Evolutionary conservation across 352 stramenopile species (phyloP), one percentile per base, ranked within the genome.

Genomic region (Globisporangium viniferum): DNA sequence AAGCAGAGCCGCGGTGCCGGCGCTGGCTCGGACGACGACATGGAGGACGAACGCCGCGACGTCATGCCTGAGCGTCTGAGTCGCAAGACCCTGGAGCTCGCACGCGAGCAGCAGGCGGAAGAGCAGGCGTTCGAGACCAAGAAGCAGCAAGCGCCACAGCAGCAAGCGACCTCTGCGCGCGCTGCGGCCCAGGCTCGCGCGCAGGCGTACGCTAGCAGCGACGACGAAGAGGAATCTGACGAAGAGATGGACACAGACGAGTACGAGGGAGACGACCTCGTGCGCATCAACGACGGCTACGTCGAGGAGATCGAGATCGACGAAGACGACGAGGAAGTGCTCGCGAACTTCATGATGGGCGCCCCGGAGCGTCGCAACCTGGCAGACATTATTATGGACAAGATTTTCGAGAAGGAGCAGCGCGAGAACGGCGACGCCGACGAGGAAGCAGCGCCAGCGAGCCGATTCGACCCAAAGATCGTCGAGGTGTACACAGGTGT

Each of bases 321-420:
- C 53, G 90, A 94, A 66, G 88, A 94, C 33, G 88, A 97, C 65
- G 89, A 96, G 49, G 81, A 96, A 75, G 89, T 80, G 49, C 74
- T 97, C 10, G 88, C 91, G 31, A 94, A 90, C 70, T 93, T 97
- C 69, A 91, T 97, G 73, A 84, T 97, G 62, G 84, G 86, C 5
- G 88, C 76, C 0, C 80, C 85, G 1, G 90, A 97, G 68, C 82
- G 90, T 54, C 90, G 91, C 67, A 99, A 97, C 68, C 84, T 99
- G 15, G 97, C 97, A 1, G 98, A 99, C 83, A 98, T 99, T 59
- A 99, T 99, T 75, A 98, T 99, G 92, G 93, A 97, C 73, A 99
- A 99, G 79, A 99, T 99, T 75, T 90, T 96, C 58, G 94, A 99
- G 81, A 99, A 99, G 73, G 88, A 97, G 59, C 86, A 84, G 3